These are phyloP conservation scores for Amanita inopinata DNA, from an alignment of 768 basidiomycete species.

Conservation along the genomic window DNA sequence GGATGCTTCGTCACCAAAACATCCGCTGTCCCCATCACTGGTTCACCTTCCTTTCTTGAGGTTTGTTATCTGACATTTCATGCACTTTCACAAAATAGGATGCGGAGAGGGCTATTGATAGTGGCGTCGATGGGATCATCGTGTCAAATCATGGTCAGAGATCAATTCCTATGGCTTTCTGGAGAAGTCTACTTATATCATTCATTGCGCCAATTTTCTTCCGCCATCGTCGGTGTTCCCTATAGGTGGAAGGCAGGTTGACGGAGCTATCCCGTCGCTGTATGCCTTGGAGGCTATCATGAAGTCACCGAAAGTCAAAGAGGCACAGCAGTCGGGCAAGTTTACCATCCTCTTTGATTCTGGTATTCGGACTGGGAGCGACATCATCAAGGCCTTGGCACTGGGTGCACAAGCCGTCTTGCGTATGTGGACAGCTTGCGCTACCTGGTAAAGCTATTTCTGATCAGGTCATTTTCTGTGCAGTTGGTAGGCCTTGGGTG, in stretches of 20 bases:
- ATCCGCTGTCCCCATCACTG: background rate
- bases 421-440: conserved; percentile 29
- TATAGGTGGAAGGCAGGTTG: conserved; percentile 71
- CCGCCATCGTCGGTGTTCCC: too few species aligned
- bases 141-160: conserved; percentile 70
- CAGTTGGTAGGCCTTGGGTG: conserved; percentile 68
- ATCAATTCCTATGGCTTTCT: background rate
- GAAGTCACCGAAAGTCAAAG: conserved; percentile 46
- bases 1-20: background rate
- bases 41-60: background rate
- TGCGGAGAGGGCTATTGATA: conserved; percentile 57
- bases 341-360: conserved; percentile 70
- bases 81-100: conserved; percentile 27
- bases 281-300: conserved; percentile 63
- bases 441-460: background rate
- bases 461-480: conserved; percentile 2
- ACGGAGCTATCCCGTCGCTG: conserved; percentile 69
- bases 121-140: conserved; percentile 61
- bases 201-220: conserved; percentile 1
- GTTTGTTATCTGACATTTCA: background rate
- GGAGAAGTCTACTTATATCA: background rate
- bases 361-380: conserved; percentile 75
- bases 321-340: conserved; percentile 48
- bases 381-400: conserved; percentile 78
- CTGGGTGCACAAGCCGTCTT: conserved; percentile 79